Percentiles rank a stretch among this genome's conserved stretches.
These are phyloP conservation scores for Salicornia ramosissima DNA, from an alignment of 148 eudicot species.

Conservation along the genomic window DNA sequence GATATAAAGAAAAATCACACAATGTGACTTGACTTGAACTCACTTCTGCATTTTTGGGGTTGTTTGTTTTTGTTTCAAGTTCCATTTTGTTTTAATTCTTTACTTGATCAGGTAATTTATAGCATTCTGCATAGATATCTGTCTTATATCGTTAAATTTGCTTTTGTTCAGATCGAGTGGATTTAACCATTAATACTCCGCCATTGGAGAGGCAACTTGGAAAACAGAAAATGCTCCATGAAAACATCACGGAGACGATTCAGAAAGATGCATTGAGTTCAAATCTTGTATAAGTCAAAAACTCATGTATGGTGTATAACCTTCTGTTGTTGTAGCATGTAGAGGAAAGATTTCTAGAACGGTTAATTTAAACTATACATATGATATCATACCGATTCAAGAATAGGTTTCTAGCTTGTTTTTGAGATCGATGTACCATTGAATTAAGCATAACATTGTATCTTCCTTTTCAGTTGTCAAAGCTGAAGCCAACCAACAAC, in stretches of 20 bases:
- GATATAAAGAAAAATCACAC: too few species aligned
- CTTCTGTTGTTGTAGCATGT: neutral
- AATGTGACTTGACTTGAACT: too few species aligned
- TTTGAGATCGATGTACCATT: constrained; percentile 7
- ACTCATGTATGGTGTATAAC: constrained; percentile 10
- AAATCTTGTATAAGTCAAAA: constrained; percentile 3
- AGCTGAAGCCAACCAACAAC: constrained; percentile 9
- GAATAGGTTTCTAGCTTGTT: neutral
- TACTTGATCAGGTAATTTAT: neutral
- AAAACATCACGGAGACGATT: neutral
- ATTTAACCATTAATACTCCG: constrained; percentile 1
- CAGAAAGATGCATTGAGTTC: neutral
- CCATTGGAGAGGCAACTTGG: neutral
- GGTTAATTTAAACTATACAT: constrained; percentile 1
- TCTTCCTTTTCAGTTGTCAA: constrained; percentile 13
- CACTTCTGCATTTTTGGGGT: too few species aligned
- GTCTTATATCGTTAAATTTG: neutral
- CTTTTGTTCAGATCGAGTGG: constrained; percentile 4
- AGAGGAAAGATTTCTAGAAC: constrained; percentile 9
- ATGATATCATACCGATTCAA: neutral
- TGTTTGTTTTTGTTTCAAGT: too few species aligned
- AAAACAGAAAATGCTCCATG: neutral
- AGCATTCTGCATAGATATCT: neutral
- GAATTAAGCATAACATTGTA: neutral
- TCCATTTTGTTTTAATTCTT: neutral